Base-by-base conservation (phyloP, 352 stramenopile genomes). In the Phytopythium kandeliae region DNA sequence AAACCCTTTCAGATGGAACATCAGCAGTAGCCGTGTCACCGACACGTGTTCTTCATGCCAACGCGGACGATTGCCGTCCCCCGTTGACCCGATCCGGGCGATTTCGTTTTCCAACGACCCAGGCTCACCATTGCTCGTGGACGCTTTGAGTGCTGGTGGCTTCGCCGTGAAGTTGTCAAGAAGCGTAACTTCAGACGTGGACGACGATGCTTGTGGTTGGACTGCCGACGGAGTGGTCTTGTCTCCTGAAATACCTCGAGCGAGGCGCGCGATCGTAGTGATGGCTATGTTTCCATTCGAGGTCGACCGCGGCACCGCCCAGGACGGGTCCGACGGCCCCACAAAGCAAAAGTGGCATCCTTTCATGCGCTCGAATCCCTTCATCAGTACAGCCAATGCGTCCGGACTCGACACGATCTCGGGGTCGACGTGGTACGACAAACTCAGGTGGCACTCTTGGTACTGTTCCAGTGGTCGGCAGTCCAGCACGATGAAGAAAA, bases 281-380 rank as follows among this genome's bases (percentile, higher is more conserved):
- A 88, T 55, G 40, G 60, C 67, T 44, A 51, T 66, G 12, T 71
- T 70, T 24, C 47, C 47, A 17, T 65, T 73, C 2, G 57, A 74
- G 4, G 45, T 60, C 4, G 67, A 65, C 21, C 62, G 62, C 3
- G 48, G 21, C 2, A 54, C 41, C 6, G 58, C 38, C 33, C 38
- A 51, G 5, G 51, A 58, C 16, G 78, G 62, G 7, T 65, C 59
- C 2, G 74, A 78, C 15, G 71, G 79, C 3, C 85, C 85, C 43
- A 95, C 78, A 50, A 95, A 93, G 51, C 85, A 95, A 58, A 95
- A 95, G 45, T 95, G 85, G 43, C 81, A 93, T 1, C 85, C 83
- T 73, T 95, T 94, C 83, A 95, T 95, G 5, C 72, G 64, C 25
- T 65, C 66, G 35, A 95, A 93, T 0, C 80, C 82, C 43, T 92